Percentiles rank a stretch among this genome's conserved stretches.
phyloP scores from a whole-genome alignment of 2,329 filamentous ascomycete genomes.

The Trichoderma koningiopsis region DNA sequence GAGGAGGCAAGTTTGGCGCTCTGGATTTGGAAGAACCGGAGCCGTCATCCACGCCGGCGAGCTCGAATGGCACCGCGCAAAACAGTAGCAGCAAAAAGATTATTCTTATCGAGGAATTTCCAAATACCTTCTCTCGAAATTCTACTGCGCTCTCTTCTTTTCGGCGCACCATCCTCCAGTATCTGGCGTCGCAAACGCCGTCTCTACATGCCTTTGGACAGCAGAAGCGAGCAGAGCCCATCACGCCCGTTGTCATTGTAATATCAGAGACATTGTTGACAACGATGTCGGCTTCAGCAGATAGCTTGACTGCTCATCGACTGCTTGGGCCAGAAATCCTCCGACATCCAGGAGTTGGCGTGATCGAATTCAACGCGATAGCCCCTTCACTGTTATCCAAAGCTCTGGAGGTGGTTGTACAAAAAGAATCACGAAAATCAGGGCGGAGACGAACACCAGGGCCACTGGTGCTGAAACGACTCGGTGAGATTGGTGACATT shows the following conservation, averaged over 20 bases:
- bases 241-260: conserved; percentile 80
- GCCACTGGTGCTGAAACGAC: conserved; percentile 71
- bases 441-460: conserved; percentile 76
- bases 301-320: conserved; percentile 91
- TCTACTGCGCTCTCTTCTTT: conserved; percentile 70
- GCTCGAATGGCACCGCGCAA: conserved; percentile 28
- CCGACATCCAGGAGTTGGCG: conserved; percentile 73
- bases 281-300: conserved; percentile 79
- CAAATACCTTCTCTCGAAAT: conserved; percentile 69
- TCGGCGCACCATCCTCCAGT: conserved; percentile 72
- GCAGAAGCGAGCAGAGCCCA: conserved; percentile 46
- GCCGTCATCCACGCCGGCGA: conserved; percentile 34
- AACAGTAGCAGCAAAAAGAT: conserved; percentile 49
- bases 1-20: conserved; percentile 77
- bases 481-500: conserved; percentile 89
- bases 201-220: conserved; percentile 52
- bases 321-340: conserved; percentile 85
- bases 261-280: conserved; percentile 89
- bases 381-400: conserved; percentile 84
- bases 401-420: conserved; percentile 77
- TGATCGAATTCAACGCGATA: conserved; percentile 92
- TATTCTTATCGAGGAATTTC: conserved; percentile 80
- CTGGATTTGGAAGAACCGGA: conserved; percentile 52
- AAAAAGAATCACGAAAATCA: conserved; percentile 82
- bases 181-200: conserved; percentile 68